Base-by-base conservation (phyloP, 2,329 filamentous ascomycete species). In the Alternaria longipes region DNA sequence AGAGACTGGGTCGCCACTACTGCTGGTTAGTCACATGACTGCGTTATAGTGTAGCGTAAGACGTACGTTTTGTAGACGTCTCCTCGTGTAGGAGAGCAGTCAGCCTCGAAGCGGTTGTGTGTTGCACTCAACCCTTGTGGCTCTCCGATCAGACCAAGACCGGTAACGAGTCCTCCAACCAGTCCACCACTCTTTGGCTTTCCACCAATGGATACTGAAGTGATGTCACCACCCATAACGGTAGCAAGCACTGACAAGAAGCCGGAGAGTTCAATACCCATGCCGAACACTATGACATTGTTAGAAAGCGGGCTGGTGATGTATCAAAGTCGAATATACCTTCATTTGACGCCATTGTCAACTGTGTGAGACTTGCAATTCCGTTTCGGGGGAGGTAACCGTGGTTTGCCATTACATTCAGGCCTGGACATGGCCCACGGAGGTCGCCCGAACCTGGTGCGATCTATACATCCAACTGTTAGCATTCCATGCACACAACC, bases 361-460 rank as follows among this genome's bases (percentile, higher is more conserved):
- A 54, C 38, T 67, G 59, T 22, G 56, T 54, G 7, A 59, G 56
- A 8, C 59, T 54, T 22, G 65, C 20, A 24, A 67, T 71, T 36
- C 77, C 78, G 52, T 74, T 63, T 36, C 68, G 71, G 7, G 75
- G 73, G n/a, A 78, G 58, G 57, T 78, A 70, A 20, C 65, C 66
- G 56, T 76, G 74, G 41, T 77, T 78, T 8, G 74, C 74, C 47
- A 73, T 65, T 11, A 72, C 67, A 32, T 78, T 78, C 22, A 76
- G 44, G 8, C 64, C 72, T 8, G 74, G 74, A 40, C 75, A 78
- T 14, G 74, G 74, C 9, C 67, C 65, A n/a, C 69, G 69, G 9
- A 69, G 53, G 20, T 69, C 66, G 12, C 63, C 50, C 8, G 11
- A 45, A 58, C 32, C 40, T 3, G 52, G 52, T 34, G 28, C 28